Percentiles rank a stretch among this genome's conserved stretches.
Conservation (phyloP, 495 filamentous ascomycete genomes). For the Halenospora varia region DNA sequence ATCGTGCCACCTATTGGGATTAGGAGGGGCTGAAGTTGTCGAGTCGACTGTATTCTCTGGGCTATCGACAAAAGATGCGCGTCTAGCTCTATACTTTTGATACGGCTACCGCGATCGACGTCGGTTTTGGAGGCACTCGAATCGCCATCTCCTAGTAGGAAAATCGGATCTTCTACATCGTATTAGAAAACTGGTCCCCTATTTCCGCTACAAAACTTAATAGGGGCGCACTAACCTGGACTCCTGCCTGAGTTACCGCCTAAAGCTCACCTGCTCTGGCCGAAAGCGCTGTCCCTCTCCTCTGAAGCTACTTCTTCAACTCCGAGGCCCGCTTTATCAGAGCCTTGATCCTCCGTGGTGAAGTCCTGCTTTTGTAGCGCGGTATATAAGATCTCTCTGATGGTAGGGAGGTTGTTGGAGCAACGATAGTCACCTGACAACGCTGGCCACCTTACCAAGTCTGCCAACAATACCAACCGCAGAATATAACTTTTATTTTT, state of each 20-base stretch:
- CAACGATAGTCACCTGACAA: no score
- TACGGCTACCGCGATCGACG: constrained; percentile 5
- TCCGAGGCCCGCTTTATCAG: neutral
- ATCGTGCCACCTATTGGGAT: constrained; percentile 15
- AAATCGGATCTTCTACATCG: constrained; percentile 10
- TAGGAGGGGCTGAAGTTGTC: constrained; percentile 10
- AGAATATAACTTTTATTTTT: no score
- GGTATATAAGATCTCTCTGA: constrained; percentile 17
- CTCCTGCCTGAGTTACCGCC: constrained; percentile 8
- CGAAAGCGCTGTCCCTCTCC: constrained; percentile 9
- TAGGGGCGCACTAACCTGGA: constrained; percentile 9
- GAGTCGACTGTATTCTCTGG: constrained; percentile 10
- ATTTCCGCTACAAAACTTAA: constrained; percentile 6
- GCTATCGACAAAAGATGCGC: constrained; percentile 5
- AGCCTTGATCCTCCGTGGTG: neutral
- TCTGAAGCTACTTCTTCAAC: constrained; percentile 15
- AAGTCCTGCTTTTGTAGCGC: constrained; percentile 16
- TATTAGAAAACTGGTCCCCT: constrained; percentile 12
- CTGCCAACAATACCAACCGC: no score
- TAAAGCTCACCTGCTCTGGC: constrained; percentile 11
- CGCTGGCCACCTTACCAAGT: no score
- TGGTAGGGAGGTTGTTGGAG: constrained; percentile 4
- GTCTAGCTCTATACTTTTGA: constrained; percentile 1
- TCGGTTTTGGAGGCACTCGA: constrained; percentile 11
- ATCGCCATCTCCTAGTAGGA: constrained; percentile 10